These are phyloP conservation scores for Blastobotrys chiropterorum DNA, from an alignment of 805 yeast species.

Conservation along the genomic window DNA sequence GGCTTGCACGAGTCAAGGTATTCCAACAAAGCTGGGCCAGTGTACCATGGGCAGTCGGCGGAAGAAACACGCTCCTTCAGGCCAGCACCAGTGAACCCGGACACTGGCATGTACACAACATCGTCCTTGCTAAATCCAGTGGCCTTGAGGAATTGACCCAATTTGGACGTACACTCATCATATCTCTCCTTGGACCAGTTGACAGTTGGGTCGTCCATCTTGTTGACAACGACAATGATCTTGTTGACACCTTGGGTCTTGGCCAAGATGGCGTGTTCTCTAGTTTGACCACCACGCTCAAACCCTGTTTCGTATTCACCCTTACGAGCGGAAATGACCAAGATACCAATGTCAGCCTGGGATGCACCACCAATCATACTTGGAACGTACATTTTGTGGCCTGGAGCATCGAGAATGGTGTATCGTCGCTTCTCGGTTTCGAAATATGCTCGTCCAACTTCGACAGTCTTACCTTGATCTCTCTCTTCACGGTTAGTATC, in stretches of 20 bases:
- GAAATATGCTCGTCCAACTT: slow-evolving; percentile 95
- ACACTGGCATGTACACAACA: slow-evolving; percentile 90
- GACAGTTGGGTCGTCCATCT: slow-evolving; percentile 99
- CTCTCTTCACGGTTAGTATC: slow-evolving; percentile 99
- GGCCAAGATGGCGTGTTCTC: slow-evolving; percentile 95
- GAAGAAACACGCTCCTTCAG: slow-evolving; percentile 76
- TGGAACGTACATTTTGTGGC: slow-evolving; percentile 97
- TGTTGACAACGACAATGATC: slow-evolving; percentile 88
- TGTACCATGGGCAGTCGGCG: slow-evolving; percentile 84
- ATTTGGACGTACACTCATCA: slow-evolving; percentile 86
- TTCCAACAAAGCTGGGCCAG: slow-evolving; percentile 87
- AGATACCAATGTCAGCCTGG: slow-evolving; percentile 97
- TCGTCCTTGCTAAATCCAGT: slow-evolving; percentile 89
- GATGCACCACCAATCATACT: slow-evolving; percentile 99
- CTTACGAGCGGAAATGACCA: slow-evolving; percentile 96
- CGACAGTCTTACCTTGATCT: slow-evolving; percentile 97
- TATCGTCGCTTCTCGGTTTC: slow-evolving; percentile 98
- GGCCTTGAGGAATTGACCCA: slow-evolving; percentile 63
- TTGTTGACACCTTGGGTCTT: slow-evolving; percentile 98
- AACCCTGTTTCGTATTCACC: slow-evolving; percentile 99
- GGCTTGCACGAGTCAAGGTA: slow-evolving; percentile 78
- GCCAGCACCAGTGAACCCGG: slow-evolving; percentile 97
- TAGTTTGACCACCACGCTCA: slow-evolving; percentile 97
- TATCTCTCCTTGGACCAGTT: slow-evolving; percentile 93
- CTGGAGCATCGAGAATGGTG: slow-evolving; percentile 98